Evolutionary conservation across 352 stramenopile species (phyloP), one percentile per base, ranked within the genome.

Genomic region (Halophytophthora batemanensis): DNA sequence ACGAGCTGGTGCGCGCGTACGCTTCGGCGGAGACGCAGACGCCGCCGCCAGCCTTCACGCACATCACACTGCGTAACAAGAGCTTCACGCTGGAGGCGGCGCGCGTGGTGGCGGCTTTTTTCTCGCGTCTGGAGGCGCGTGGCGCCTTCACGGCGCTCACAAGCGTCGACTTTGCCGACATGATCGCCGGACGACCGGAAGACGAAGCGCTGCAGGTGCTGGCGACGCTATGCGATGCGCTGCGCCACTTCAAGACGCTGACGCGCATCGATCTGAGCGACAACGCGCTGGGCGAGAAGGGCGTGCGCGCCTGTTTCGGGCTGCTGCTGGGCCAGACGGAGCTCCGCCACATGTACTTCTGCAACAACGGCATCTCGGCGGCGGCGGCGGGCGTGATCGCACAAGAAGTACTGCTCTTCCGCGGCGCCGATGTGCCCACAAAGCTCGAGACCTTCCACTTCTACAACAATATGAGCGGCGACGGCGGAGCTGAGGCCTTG

Each of bases 381-480:
- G 85, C 85, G 2, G 86, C 88, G 7, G 94, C 93, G 15, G 87
- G 75, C 35, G 81, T 95, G 34, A 86, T 96, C 38, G 78, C 92
- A 10, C 71, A 93, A 34, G 84, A 96, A 46, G 84, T 97, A 49
- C 71, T 97, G 47, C 67, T 94, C 18, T 94, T 90, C 66, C 72
- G 80, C 18, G 79, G 77, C 19, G 45, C 48, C 0, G 73, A 84
- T 51, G 67, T 59, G 7, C 80, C 82, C 3, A 95, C 86, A 23
- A 89, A 88, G 64, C 82, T 98, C 53, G 70, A 93, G 52, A 94
- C 71, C 23, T 90, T 98, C 61, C 92, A 98, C 68, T 98, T 98
- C 50, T 98, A 97, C 79, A 98, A 98, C 70, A 98, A 98, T 66
- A 98, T 98, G 94, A 98, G 88, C 59, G 95, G 92, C 22, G 86